Evolutionary conservation across 1,284 basidiomycete species (phyloP).

Genomic region (Ustilago curta): DNA sequence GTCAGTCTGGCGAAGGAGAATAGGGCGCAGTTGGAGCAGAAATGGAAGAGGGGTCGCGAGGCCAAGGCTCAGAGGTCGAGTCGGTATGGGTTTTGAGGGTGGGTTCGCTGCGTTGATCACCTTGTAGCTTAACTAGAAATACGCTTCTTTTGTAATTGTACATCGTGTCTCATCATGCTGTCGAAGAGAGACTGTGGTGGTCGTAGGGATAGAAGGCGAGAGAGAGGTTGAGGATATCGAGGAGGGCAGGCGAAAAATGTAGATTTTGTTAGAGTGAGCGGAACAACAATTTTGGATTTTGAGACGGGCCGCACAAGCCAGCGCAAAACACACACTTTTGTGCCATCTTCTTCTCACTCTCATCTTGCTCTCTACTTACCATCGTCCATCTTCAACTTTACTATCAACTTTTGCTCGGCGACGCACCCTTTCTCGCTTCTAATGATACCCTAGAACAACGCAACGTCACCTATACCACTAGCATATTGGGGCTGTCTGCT

Average conservation of each 20-base stretch:
- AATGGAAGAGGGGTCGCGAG: slow-evolving; percentile 49
- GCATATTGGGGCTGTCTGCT: background rate
- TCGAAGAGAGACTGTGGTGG: background rate
- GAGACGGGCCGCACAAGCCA: slow-evolving; percentile 33
- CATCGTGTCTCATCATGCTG: too few species aligned
- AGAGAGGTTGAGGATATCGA: background rate
- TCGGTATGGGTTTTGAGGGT: slow-evolving; percentile 32
- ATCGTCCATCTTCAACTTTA: background rate
- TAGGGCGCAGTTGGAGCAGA: slow-evolving; percentile 55
- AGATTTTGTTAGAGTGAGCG: background rate
- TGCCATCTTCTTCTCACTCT: slow-evolving; percentile 12
- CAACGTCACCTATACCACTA: background rate
- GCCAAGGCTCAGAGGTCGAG: slow-evolving; percentile 24
- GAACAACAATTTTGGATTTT: background rate
- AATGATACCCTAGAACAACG: background rate
- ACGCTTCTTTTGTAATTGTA: background rate
- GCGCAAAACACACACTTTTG: slow-evolving; percentile 6
- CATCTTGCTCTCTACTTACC: background rate
- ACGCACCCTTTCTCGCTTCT: background rate
- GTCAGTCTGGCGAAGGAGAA: slow-evolving; percentile 61
- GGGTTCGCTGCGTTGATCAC: too few species aligned
- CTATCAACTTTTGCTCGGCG: background rate
- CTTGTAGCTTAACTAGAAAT: background rate
- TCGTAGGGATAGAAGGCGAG: background rate
- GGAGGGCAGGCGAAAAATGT: background rate